Base-by-base conservation (phyloP, 768 basidiomycete species). In the Rhodosporidiobolus sp. region DNA sequence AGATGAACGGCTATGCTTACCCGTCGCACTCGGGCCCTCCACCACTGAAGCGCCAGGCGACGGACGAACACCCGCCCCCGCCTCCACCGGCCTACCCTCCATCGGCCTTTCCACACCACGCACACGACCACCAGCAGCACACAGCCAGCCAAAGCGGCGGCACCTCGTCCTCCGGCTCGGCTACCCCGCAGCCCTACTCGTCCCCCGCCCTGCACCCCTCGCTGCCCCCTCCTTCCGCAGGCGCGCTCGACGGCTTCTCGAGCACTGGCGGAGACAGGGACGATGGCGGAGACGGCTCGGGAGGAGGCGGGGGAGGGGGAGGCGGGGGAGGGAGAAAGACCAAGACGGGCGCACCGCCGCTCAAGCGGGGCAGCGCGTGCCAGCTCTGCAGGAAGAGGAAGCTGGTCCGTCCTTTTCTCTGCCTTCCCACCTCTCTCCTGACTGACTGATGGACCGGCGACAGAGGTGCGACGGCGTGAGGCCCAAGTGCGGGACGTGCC, bases 341-440 rank as follows among this genome's bases (percentile, higher is more conserved):
- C 26, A 70, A 46, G 55, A 35, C n/a, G 12, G 67, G 48, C 35
- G 46, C 57, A 30, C 70, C 70, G 46, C 63, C 74, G 22, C 46
- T 75, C 35, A 65, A 70, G 26, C 24, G 74, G 1, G 74, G 74
- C 0, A 61, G 26, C 12, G 74, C 74, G 0, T 75, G 74, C 48
- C 38, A 22, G 24, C 50, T 75, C 24, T 75, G 74, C n/a, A 38
- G 74, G 45, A 68, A 68, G 43, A 16, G 69, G 8, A 71, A 70
- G 35, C 63, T 72, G 3, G 74, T 70, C 3, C 46, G 68, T 49
- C 52, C 6, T 22, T 43, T 26, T 9, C 53, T 58, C 34, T 38
- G 24, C 9, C 17, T 19, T 3, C 30, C 34, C 6, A 9, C n/a
- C 38, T 16, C 16, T 5, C 16, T 0, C 17, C 49, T 55, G 22